Evolutionary conservation across 352 stramenopile species (phyloP), one percentile per base, ranked within the genome.

Genomic region (Globisporangium carolinianum): DNA sequence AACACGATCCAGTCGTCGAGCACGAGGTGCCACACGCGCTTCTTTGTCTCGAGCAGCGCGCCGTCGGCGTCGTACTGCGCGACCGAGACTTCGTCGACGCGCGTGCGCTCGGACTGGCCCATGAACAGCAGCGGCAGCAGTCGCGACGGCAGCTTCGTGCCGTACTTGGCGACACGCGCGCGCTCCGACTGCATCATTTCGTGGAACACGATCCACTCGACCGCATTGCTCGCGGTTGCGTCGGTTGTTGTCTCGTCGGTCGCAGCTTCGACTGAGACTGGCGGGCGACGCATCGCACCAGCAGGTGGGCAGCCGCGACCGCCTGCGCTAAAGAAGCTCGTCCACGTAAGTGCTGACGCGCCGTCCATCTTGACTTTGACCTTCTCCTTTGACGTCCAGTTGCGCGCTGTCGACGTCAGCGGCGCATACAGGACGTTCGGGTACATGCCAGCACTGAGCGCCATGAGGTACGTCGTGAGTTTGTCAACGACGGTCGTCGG

Each of bases 121-220:
- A 90, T 79, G n/a, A 90, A 63, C 15, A 93, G 53, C 50, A 82
- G 51, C 60, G 85, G 65, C 5, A 91, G 59, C 24, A 89, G 60
- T 45, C 63, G 37, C 12, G 80, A 88, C 17, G 80, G 72, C 32
- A 93, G 59, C 55, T 85, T 89, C 5, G 80, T 86, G 15, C 69
- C 75, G 61, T 90, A 85, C 57, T 89, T 87, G 9, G 81, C 83
- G 5, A 86, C 56, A 8, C 83, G 80, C 12, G 65, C 77, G 52
- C 70, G 75, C 48, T 89, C 77, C 3, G 77, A 86, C 58, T 93
- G 83, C 76, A 89, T 89, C 83, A 93, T 93, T 64, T 90, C 83
- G 53, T 93, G 80, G 55, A 88, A 93, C 55, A 88, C 69, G 9
- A 89, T 73, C 80, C 80, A 93, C 52, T 93, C 73, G 36, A 80